phyloP scores from a whole-genome alignment of 352 stramenopile genomes.

The Pythium guiyangense region DNA sequence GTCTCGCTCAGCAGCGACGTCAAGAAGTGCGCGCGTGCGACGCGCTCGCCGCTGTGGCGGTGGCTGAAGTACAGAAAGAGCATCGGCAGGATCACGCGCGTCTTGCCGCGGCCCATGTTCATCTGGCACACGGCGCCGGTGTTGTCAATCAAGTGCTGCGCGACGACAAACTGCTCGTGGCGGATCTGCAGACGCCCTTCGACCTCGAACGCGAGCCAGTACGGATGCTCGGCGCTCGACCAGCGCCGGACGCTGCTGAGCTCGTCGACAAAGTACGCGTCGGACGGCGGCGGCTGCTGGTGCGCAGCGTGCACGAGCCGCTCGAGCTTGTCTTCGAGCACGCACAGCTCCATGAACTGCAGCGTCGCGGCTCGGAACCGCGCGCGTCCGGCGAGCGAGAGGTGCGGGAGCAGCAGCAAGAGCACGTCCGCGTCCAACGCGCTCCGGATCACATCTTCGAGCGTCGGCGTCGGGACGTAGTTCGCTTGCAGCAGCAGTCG shows the following conservation, averaged over 20 bases:
- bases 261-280: conserved; percentile 46
- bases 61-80: conserved; percentile 68
- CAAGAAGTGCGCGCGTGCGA: conserved; percentile 65
- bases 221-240: conserved; percentile 46
- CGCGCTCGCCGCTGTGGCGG: conserved; percentile 3
- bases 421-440: conserved; percentile 30
- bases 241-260: conserved; percentile 45
- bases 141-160: conserved; percentile 64
- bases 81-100: conserved; percentile 87
- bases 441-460: conserved; percentile 31
- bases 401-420: too few species aligned
- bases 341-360: conserved; percentile 52
- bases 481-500: too few species aligned
- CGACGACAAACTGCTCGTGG: conserved; percentile 73
- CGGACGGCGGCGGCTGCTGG: conserved; percentile 7
- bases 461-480: conserved; percentile 20
- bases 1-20: conserved; percentile 57
- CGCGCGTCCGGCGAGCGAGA: too few species aligned
- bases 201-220: conserved; percentile 87
- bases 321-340: conserved; percentile 68
- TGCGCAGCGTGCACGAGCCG: conserved; percentile 24
- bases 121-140: conserved; percentile 72
- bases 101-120: conserved; percentile 89
- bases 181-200: conserved; percentile 78
- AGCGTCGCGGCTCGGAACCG: conserved; percentile 25